Evolutionary conservation across 306 rosid genomes (phyloP).

Genomic region (Trifolium repens): DNA sequence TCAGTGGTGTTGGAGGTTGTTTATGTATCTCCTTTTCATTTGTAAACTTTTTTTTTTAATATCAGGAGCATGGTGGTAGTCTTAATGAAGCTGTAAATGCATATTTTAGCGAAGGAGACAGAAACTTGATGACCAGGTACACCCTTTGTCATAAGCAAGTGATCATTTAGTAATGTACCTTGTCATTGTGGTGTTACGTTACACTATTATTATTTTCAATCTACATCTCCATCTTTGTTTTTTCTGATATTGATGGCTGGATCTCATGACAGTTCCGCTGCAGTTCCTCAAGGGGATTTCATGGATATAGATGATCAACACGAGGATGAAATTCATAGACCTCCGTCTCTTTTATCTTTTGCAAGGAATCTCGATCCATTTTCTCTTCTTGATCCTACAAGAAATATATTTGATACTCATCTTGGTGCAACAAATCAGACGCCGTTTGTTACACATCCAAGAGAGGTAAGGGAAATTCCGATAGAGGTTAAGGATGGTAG

Average conservation of each 20-base stretch:
- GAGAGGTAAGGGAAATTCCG: constrained; percentile 86
- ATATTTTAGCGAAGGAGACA: constrained; percentile 82
- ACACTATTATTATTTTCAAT: neutral
- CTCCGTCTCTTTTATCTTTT: constrained; percentile 54
- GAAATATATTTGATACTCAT: constrained; percentile 49
- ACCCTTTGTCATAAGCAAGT: constrained; percentile 16
- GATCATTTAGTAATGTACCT: constrained; percentile 19
- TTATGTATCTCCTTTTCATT: constrained; percentile 14
- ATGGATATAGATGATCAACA: constrained; percentile 79
- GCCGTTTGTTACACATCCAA: constrained; percentile 74
- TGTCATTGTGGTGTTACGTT: constrained; percentile 29
- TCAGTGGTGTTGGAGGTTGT: neutral
- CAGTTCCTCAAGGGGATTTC: constrained; percentile 65
- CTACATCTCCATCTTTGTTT: neutral
- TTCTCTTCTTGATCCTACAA: constrained; percentile 59
- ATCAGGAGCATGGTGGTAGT: constrained; percentile 81
- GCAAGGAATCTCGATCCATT: constrained; percentile 55
- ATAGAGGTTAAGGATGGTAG: constrained; percentile 73
- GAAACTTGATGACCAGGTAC: constrained; percentile 59
- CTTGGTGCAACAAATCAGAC: constrained; percentile 46
- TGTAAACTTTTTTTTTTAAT: constrained; percentile 39
- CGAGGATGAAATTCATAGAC: constrained; percentile 50
- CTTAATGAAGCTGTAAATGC: constrained; percentile 86
- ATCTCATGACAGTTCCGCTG: constrained; percentile 46
- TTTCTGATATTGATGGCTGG: constrained; percentile 47